Evolutionary conservation across 1,284 basidiomycete genomes (phyloP).

Genomic region (Leccinum fallax): DNA sequence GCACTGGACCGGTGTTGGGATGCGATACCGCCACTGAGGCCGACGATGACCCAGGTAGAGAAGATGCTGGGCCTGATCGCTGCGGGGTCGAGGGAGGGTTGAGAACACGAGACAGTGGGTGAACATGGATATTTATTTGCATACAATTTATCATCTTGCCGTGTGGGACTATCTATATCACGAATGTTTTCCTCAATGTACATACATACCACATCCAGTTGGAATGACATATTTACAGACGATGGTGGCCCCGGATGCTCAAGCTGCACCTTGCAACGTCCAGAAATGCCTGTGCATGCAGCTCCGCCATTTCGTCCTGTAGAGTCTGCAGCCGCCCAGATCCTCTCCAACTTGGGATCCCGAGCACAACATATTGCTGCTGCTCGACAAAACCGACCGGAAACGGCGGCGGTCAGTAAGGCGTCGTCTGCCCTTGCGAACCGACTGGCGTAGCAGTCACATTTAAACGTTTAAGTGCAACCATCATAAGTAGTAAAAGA

Average conservation of each 20-base stretch:
- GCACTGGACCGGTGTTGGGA: conserved; percentile 50
- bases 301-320: not conserved
- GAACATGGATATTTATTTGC: not conserved
- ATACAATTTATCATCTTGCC: not conserved
- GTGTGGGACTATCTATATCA: not conserved
- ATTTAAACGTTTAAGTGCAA: not conserved
- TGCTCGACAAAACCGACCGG: conserved; percentile 23
- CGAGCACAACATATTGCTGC: conserved; percentile 29
- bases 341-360: conserved; percentile 30
- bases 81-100: conserved; percentile 5
- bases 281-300: not conserved
- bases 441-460: not conserved
- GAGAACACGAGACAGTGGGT: not conserved
- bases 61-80: conserved; percentile 16
- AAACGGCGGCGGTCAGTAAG: conserved; percentile 22
- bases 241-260: not conserved
- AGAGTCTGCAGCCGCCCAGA: conserved; percentile 26
- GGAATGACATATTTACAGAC: not conserved
- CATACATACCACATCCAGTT: not conserved
- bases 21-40: conserved; percentile 24
- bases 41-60: conserved; percentile 32
- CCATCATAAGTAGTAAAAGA: too few species aligned
- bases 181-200: not conserved
- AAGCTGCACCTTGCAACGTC: not conserved
- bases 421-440: conserved; percentile 11